Conservation (phyloP, 148 eudicot species). For the Vaccinium darrowii region DNA sequence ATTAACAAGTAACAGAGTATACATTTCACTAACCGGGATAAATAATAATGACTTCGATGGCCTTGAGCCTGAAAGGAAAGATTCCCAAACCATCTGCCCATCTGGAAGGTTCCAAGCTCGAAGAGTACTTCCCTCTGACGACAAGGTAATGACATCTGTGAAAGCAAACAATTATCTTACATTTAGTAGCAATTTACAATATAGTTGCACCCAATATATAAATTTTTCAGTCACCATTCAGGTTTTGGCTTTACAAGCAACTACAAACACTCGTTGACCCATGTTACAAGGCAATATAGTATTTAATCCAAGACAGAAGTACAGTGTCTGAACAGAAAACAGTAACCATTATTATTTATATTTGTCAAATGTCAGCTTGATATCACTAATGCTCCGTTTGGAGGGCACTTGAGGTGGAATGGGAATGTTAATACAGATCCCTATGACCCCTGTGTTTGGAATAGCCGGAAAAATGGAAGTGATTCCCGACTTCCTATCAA, state of each 20-base stretch:
- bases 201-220: neutral
- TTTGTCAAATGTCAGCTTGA: neutral
- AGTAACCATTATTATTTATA: neutral
- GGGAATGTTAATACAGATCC: neutral
- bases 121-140: constrained; percentile 75
- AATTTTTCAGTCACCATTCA: neutral
- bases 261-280: neutral
- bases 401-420: neutral
- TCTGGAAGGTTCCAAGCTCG: constrained; percentile 99
- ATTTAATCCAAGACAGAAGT: neutral
- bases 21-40: constrained; percentile 59
- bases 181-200: constrained; percentile 2
- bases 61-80: constrained; percentile 58
- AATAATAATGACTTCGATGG: constrained; percentile 63
- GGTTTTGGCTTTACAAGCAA: neutral
- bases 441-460: neutral
- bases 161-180: neutral
- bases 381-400: neutral
- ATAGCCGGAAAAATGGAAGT: neutral
- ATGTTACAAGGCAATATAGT: neutral
- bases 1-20: neutral
- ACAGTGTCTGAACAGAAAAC: neutral
- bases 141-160: constrained; percentile 81
- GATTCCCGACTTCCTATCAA: neutral
- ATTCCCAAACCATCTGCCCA: constrained; percentile 99